phyloP scores from a whole-genome alignment of 2,329 filamentous ascomycete genomes.

The Calycina herbarum region DNA sequence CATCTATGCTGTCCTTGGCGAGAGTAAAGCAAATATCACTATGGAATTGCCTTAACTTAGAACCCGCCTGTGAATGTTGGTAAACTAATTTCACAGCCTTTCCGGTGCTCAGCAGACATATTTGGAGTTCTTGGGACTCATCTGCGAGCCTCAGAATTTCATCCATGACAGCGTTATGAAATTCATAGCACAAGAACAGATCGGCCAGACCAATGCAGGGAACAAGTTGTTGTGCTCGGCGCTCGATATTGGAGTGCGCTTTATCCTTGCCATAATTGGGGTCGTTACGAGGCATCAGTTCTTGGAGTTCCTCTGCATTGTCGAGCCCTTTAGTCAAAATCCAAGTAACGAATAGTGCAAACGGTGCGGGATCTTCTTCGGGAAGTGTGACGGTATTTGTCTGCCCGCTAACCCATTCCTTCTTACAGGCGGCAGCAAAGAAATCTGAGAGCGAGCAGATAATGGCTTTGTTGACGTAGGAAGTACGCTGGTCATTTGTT shows the following conservation, averaged over 20 bases:
- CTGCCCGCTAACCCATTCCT: neutral
- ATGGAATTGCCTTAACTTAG: neutral
- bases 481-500: neutral
- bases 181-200: neutral
- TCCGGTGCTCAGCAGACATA: neutral
- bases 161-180: neutral
- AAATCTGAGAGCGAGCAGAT: neutral
- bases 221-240: neutral
- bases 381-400: neutral
- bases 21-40: neutral
- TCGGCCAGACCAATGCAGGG: neutral
- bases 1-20: neutral
- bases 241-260: neutral
- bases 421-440: neutral
- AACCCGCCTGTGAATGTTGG: neutral
- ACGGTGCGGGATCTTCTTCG: neutral
- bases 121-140: neutral
- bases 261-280: neutral
- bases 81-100: neutral
- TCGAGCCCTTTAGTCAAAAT: neutral
- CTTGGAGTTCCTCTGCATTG: neutral
- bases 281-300: neutral
- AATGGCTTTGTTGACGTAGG: neutral
- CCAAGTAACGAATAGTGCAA: neutral
- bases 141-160: neutral